Base-by-base conservation (phyloP, 306 rosid species). In the Bauhinia variegata region DNA sequence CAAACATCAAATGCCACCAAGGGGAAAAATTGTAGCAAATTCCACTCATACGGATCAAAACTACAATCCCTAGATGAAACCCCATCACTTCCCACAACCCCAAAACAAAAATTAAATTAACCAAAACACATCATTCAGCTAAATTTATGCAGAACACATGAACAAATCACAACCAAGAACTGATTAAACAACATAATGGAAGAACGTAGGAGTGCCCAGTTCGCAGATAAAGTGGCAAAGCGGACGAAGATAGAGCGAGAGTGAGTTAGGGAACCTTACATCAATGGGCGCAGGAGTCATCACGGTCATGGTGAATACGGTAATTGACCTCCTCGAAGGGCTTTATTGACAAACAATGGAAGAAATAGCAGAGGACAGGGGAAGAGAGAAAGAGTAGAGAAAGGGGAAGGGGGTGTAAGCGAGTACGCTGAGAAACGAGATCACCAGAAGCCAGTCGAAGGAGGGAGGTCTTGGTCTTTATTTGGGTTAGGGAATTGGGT, bases 201-300 rank as follows among this genome's bases (percentile, higher is more conserved):
- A 38, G 43, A 44, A 67, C 49, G 60, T 7, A 13, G 6, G 52
- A 3, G 54, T 19, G 18, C n/a, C 7, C 15, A 11, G 8, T 7
- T 8, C 8, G 31, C 50, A 68, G 60, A 67, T 13, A 70, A 59
- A 54, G 81, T 31, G 3, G 37, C 47, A 57, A 37, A 48, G 73
- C 15, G 70, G 67, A 52, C 18, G 62, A 65, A 72, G 28, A 23
- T 23, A 23, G 28, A 23, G 28, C 28, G 28, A 23, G 58, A 68
- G 63, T 68, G 49, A 30, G 61, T 44, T 12, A 67, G 15, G 51
- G 62, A 34, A 55, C 87, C 61, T 77, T 77, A 91, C 97, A 67
- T 91, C 95, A 79, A 91, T 72, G 77, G 97, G 88, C 70, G 85
- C 85, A 62, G 95, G 95, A 62, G 91, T 80, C 85, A 82, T 65